phyloP scores from a whole-genome alignment of 1,284 basidiomycete genomes.

The Sporisorium scitamineum region DNA sequence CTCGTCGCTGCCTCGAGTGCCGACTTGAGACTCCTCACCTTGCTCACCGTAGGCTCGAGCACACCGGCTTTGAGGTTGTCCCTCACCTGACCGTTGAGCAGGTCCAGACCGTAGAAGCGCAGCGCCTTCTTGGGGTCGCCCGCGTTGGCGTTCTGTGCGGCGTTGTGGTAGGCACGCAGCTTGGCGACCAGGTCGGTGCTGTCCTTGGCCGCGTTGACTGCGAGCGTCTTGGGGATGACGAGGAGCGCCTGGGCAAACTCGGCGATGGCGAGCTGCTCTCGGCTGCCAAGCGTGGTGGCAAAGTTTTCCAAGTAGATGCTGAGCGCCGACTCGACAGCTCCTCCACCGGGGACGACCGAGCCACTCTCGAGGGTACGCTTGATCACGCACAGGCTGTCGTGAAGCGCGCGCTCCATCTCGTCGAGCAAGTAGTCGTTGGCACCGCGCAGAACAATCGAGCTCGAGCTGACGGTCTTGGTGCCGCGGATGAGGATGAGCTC shows the following conservation, averaged over 20 bases:
- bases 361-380: slow-evolving; percentile 98
- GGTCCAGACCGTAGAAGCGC: slow-evolving; percentile 92
- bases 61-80: slow-evolving; percentile 95
- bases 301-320: slow-evolving; percentile 99
- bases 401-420: slow-evolving; percentile 97
- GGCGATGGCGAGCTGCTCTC: slow-evolving; percentile 98
- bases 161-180: slow-evolving; percentile 92
- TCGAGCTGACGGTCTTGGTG: slow-evolving; percentile 93
- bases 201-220: slow-evolving; percentile 98
- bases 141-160: slow-evolving; percentile 87
- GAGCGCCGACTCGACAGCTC: slow-evolving; percentile 95
- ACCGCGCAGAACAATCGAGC: slow-evolving; percentile 92
- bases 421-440: slow-evolving; percentile 99
- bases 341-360: slow-evolving; percentile 94
- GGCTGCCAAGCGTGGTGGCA: slow-evolving; percentile 91
- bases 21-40: slow-evolving; percentile 94
- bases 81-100: slow-evolving; percentile 91
- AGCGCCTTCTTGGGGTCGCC: slow-evolving; percentile 94
- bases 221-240: slow-evolving; percentile 92
- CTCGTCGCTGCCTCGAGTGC: slow-evolving; percentile 97
- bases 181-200: slow-evolving; percentile 98
- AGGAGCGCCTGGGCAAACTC: slow-evolving; percentile 95
- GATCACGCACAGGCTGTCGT: slow-evolving; percentile 94
- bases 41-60: slow-evolving; percentile 95
- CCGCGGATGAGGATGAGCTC: slow-evolving; percentile 97